Evolutionary conservation across 345 rosid genomes (phyloP), one percentile per base, ranked within the genome.

Genomic region (Salix brachista): DNA sequence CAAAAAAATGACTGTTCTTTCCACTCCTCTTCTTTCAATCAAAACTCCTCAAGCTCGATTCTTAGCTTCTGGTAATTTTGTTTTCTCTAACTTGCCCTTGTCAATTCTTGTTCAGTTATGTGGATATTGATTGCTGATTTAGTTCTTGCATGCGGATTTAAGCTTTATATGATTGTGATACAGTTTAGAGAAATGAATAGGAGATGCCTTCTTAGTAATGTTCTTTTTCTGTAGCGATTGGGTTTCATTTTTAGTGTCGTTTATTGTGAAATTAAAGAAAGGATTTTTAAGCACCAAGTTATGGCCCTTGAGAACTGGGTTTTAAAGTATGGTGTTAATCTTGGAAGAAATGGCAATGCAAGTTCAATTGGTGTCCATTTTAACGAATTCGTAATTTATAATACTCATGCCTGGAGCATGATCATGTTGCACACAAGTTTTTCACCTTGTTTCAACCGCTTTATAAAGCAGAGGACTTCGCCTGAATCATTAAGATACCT

Each of bases 1-100:
- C 78, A 4, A 14, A 52, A 50, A 1, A 42, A 80, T 83, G 86
- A 64, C 71, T 50, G 69, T 75, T 64, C 70, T 84, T 4, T 68
- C 71, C 56, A 71, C 77, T 34, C 4, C 83, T 11, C 64, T 66
- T 52, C 69, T 73, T 44, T 56, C 80, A 21, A 32, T 79, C 75
- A 69, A 70, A 58, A 34, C 39, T 26, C 65, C 83, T 32, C 80
- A 64, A 26, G 0, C 71, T 50, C n/a, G 19, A 58, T 46, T 80
- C 73, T 23, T 61, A n/a, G 36, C 39, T 4, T 67, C 78, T 30
- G 85, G 85, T 82, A 78, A 73, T 48, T 19, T 39, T 18, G 7
- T 30, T 16, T 4, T 34, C 60, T 54, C 52, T 68, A 13, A 39
- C 4, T 1, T 67, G 6, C 13, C 42, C 42, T n/a, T 67, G n/a